A percentile compares a stretch with the other conserved stretches of the same genome.
phyloP scores from a whole-genome alignment of 2,329 filamentous ascomycete genomes.

The Pseudocercospora ulei region DNA sequence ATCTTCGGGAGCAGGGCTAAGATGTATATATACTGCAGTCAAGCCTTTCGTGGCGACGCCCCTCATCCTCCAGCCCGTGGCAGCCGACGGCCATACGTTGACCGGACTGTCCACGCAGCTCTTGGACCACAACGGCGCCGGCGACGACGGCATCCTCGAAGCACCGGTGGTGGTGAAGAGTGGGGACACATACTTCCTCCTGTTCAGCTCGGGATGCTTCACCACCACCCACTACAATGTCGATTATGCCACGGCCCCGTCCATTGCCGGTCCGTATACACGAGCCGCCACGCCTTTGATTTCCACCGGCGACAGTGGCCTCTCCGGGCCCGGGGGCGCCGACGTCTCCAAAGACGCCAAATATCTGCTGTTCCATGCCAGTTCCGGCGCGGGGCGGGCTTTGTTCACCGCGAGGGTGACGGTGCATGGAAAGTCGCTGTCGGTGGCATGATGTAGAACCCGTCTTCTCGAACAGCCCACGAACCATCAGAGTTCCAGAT shows the following conservation, averaged over 20 bases:
- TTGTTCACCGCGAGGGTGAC: constrained; percentile 21
- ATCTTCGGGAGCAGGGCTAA: background rate
- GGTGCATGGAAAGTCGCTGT: constrained; percentile 6
- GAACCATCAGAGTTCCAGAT: too few relatives aligned
- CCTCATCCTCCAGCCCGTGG: constrained; percentile 30
- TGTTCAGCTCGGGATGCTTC: constrained; percentile 35
- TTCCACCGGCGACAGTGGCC: constrained; percentile 26
- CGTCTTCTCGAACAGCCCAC: too few relatives aligned
- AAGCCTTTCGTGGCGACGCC: constrained; percentile 30
- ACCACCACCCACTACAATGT: constrained; percentile 30
- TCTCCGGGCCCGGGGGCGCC: constrained; percentile 31
- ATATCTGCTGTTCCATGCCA: constrained; percentile 33
- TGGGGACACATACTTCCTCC: constrained; percentile 32
- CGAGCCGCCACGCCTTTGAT: constrained; percentile 27
- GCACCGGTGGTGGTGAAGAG: constrained; percentile 29
- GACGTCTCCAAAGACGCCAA: constrained; percentile 27
- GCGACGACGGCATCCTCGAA: constrained; percentile 32
- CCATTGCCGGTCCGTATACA: constrained; percentile 31
- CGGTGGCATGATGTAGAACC: constrained; percentile 2
- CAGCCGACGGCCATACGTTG: constrained; percentile 29
- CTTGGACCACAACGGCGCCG: constrained; percentile 28
- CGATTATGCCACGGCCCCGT: constrained; percentile 30
- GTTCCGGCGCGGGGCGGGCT: constrained; percentile 21
- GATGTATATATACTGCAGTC: constrained; percentile 21
- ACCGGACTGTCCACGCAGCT: constrained; percentile 25